phyloP scores from a whole-genome alignment of 768 basidiomycete genomes.

The Russula dissimulans region DNA sequence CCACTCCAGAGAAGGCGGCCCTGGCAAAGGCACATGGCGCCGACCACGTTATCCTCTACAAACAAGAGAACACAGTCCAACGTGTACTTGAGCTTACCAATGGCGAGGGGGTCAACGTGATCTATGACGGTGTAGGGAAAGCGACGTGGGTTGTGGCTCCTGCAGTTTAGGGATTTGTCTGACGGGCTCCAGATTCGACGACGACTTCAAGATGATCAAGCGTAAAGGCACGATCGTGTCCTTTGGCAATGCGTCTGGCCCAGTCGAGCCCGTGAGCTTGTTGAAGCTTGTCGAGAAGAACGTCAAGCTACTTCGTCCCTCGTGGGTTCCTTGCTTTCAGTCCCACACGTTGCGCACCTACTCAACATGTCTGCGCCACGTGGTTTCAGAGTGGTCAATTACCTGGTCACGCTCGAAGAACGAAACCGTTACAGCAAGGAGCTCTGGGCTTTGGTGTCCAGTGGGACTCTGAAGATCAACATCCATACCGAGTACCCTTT shows the following conservation, averaged over 20 bases:
- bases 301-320: conserved; percentile 66
- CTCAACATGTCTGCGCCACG: background rate
- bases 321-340: conserved; percentile 35
- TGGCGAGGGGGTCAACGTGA: conserved; percentile 74
- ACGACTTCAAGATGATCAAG: conserved; percentile 70
- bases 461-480: conserved; percentile 54
- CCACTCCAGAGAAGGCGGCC: conserved; percentile 72
- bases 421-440: conserved; percentile 51
- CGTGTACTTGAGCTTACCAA: conserved; percentile 67
- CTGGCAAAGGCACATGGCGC: conserved; percentile 75
- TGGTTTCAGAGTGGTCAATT: conserved; percentile 52
- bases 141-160: conserved; percentile 51
- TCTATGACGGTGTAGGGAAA: conserved; percentile 96
- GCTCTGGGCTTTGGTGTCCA: conserved; percentile 51
- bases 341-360: background rate
- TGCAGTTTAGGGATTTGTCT: background rate
- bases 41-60: conserved; percentile 79
- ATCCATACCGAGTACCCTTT: conserved; percentile 78
- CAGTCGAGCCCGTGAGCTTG: conserved; percentile 66
- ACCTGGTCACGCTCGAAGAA: conserved; percentile 68
- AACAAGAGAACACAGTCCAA: conserved; percentile 61
- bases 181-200: conserved; percentile 50
- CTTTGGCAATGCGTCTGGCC: conserved; percentile 87
- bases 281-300: conserved; percentile 75
- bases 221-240: conserved; percentile 87